Percentiles rank a stretch among this genome's conserved stretches.
Evolutionary conservation across 2,329 filamentous ascomycete genomes (phyloP).

Genomic region (Gaeumannomyces tritici): DNA sequence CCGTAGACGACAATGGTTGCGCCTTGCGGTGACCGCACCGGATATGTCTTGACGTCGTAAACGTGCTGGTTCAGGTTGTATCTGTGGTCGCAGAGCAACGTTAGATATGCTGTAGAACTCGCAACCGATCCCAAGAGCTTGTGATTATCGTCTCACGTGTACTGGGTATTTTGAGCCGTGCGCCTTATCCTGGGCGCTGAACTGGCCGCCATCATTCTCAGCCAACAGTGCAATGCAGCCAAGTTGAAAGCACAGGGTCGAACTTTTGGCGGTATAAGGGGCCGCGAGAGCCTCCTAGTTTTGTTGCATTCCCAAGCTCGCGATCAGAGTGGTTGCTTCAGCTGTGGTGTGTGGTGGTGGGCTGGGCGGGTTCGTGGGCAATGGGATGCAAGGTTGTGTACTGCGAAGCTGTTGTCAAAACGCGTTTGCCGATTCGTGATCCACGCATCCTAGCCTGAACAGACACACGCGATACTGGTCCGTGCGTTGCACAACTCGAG

Average conservation of each 20-base stretch:
- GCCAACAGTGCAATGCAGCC: background rate
- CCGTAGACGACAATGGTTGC: slow-evolving; percentile 54
- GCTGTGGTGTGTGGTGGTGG: background rate
- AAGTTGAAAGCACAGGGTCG: background rate
- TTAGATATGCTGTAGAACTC: background rate
- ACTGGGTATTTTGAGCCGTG: slow-evolving; percentile 37
- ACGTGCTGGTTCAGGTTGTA: slow-evolving; percentile 50
- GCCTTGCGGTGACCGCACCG: slow-evolving; percentile 51
- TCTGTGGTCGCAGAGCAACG: slow-evolving; percentile 22
- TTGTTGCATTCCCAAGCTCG: background rate
- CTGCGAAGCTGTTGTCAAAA: background rate
- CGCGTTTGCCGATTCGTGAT: background rate
- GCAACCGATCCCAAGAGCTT: background rate
- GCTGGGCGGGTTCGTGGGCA: background rate
- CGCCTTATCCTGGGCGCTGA: slow-evolving; percentile 31
- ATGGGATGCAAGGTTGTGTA: no score
- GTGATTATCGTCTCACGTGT: slow-evolving; percentile 26
- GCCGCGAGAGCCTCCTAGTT: slow-evolving; percentile 1
- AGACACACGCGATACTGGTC: background rate
- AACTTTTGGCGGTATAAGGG: background rate
- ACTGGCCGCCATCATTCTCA: slow-evolving; percentile 12
- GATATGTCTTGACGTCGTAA: slow-evolving; percentile 51
- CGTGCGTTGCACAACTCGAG: background rate
- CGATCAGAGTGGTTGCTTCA: background rate
- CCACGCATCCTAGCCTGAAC: no score